phyloP scores from a whole-genome alignment of 1,284 basidiomycete species.

The Ganoderma multipileum region DNA sequence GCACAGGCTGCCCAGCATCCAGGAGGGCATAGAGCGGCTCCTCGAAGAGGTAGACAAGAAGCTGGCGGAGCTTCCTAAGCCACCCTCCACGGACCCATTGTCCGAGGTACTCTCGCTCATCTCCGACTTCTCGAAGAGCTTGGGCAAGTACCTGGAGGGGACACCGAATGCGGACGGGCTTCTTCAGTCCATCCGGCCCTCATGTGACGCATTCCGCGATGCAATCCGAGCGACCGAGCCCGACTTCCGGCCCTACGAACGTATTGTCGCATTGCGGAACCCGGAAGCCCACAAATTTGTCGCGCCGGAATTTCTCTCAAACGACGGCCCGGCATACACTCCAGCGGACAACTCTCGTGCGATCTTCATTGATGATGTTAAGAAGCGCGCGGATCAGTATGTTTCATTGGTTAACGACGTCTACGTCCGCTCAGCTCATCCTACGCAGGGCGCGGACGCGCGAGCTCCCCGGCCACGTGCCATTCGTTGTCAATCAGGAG shows the following conservation, averaged over 20 bases:
- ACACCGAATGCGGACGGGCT: constrained; percentile 56
- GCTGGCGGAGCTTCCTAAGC: constrained; percentile 53
- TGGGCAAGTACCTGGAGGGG: constrained; percentile 57
- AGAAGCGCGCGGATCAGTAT: constrained; percentile 54
- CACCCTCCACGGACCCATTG: constrained; percentile 60
- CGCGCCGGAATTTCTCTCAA: constrained; percentile 47
- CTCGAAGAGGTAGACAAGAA: constrained; percentile 48
- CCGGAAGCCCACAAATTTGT: constrained; percentile 20
- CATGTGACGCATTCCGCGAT: constrained; percentile 53
- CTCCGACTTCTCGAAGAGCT: constrained; percentile 50
- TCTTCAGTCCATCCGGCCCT: constrained; percentile 58
- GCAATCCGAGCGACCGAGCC: constrained; percentile 63
- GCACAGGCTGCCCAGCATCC: constrained; percentile 68
- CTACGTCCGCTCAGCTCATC: neutral
- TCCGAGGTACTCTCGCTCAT: constrained; percentile 60
- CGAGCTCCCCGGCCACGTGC: constrained; percentile 70
- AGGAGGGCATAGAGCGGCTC: constrained; percentile 53
- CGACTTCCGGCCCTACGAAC: constrained; percentile 44
- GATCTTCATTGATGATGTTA: constrained; percentile 67
- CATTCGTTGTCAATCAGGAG: constrained; percentile 61
- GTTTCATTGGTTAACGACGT: neutral
- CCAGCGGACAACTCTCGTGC: constrained; percentile 19
- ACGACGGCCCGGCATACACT: constrained; percentile 41
- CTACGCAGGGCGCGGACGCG: constrained; percentile 63
- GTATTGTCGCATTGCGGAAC: neutral